Evolutionary conservation across 73 alveolate genomes (phyloP).

Genomic region (Tetrahymena malaccensis): DNA sequence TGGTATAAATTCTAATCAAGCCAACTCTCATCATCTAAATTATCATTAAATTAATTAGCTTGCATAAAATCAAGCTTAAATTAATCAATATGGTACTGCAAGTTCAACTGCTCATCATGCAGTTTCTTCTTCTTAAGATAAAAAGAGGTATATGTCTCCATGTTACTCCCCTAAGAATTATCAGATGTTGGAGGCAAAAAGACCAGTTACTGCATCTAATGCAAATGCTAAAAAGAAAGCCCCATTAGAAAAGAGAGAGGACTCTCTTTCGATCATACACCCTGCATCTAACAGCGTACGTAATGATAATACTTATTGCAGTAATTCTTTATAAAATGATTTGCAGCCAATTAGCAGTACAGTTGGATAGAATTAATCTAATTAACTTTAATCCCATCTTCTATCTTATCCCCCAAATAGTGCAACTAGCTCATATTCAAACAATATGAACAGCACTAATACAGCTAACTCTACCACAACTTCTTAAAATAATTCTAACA

Average conservation of each 20-base stretch:
- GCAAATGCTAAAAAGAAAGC: neutral
- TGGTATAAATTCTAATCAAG: neutral
- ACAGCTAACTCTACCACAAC: neutral
- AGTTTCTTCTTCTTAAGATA: neutral
- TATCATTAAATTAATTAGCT: neutral
- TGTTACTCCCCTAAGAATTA: neutral
- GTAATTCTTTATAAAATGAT: neutral
- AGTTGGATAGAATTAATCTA: neutral
- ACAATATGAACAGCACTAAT: neutral
- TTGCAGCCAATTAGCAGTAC: neutral
- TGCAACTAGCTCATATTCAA: neutral
- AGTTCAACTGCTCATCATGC: neutral
- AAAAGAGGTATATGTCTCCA: neutral
- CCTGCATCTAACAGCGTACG: neutral
- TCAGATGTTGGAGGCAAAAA: neutral
- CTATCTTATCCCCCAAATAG: neutral
- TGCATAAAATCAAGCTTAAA: neutral
- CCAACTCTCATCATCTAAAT: neutral
- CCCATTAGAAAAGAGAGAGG: neutral
- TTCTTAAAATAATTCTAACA: neutral
- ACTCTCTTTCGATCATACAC: neutral
- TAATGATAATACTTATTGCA: neutral
- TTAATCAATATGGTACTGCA: neutral
- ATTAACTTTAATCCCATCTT: neutral
- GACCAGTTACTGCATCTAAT: neutral